These are phyloP conservation scores for Heterobasidion annosum DNA, from an alignment of 1,284 basidiomycete genomes.

Conservation along the genomic window DNA sequence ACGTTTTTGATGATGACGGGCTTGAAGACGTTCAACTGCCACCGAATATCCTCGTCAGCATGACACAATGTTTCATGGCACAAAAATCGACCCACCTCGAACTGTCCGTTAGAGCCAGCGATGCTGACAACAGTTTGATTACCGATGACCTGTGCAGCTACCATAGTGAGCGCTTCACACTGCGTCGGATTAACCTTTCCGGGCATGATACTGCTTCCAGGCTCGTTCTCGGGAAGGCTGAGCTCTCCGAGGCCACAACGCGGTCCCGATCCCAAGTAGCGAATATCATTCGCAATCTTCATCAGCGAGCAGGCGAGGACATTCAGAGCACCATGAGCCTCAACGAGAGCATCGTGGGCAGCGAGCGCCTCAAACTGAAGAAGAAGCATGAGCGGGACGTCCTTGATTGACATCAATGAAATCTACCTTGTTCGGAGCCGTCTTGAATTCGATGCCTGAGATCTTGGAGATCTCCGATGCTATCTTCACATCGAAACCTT, in stretches of 20 bases:
- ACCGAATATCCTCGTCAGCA: constrained; percentile 6
- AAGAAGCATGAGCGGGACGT: constrained; percentile 5
- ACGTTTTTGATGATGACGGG: constrained; percentile 98
- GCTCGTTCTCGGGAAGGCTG: constrained; percentile 95
- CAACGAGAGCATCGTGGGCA: constrained; percentile 94
- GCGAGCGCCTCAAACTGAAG: constrained; percentile 92
- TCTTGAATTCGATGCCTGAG: constrained; percentile 87
- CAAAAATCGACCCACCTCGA: constrained; percentile 58
- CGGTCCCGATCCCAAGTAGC: constrained; percentile 96
- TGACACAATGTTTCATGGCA: neutral
- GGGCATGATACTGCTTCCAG: constrained; percentile 99
- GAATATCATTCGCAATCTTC: constrained; percentile 99
- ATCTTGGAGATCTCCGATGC: constrained; percentile 90
- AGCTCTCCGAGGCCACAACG: constrained; percentile 97
- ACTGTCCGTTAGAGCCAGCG: constrained; percentile 93
- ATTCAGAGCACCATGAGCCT: constrained; percentile 95
- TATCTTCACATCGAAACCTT: constrained; percentile 93
- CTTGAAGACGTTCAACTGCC: constrained; percentile 96
- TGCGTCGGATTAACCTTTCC: constrained; percentile 99
- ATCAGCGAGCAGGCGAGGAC: constrained; percentile 91
- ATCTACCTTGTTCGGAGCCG: constrained; percentile 91
- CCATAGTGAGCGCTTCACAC: constrained; percentile 98
- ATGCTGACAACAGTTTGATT: constrained; percentile 94
- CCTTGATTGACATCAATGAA: constrained; percentile 8
- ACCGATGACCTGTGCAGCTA: constrained; percentile 97